These are phyloP conservation scores for Persicaria maculosa DNA, from an alignment of 148 eudicot species.

Conservation along the genomic window DNA sequence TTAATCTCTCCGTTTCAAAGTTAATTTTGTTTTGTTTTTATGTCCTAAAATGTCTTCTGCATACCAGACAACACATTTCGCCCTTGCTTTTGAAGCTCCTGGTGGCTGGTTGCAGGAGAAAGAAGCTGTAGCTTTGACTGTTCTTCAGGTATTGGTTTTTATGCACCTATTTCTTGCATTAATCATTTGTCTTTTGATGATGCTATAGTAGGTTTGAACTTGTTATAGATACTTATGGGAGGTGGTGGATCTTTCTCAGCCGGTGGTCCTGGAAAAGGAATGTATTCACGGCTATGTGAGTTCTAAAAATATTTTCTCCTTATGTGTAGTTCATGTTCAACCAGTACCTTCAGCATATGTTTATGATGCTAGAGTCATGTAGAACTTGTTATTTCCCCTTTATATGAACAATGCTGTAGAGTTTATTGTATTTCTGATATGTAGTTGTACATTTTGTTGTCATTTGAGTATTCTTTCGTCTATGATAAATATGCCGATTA, in stretches of 20 bases:
- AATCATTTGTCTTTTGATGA: neutral
- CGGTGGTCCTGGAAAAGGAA: constrained; percentile 99
- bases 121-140: constrained; percentile 68
- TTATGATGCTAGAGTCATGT: too few relatives aligned
- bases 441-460: too few relatives aligned
- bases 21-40: neutral
- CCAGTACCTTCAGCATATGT: too few relatives aligned
- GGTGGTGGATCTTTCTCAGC: constrained; percentile 99
- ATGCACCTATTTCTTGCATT: neutral
- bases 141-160: constrained; percentile 59
- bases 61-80: constrained; percentile 65
- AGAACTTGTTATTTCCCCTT: too few relatives aligned
- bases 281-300: constrained; percentile 97
- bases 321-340: too few relatives aligned
- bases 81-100: constrained; percentile 87
- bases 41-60: neutral
- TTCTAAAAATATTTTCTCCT: neutral
- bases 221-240: constrained; percentile 86
- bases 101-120: constrained; percentile 80
- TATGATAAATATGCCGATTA: too few relatives aligned
- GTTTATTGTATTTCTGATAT: too few relatives aligned
- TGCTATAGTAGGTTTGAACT: neutral
- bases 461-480: too few relatives aligned
- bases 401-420: neutral
- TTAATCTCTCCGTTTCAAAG: neutral